Evolutionary conservation across 768 basidiomycete species (phyloP).

Genomic region (Pulveroboletus sp.): DNA sequence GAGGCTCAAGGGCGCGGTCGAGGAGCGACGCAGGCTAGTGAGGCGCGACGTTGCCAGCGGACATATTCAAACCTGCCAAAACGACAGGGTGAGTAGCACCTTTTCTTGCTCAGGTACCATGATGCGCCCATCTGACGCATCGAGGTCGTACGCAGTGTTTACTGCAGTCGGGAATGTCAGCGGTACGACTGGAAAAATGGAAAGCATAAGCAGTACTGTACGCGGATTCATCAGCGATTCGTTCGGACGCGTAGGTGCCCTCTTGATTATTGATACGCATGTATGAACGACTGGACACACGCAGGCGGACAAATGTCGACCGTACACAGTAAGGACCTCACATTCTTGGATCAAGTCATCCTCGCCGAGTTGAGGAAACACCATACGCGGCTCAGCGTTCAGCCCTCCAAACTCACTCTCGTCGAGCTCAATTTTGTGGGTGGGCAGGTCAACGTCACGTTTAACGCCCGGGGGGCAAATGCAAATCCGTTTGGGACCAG

Average conservation of each 20-base stretch:
- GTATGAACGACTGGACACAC: background rate
- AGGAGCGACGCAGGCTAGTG: conserved; percentile 18
- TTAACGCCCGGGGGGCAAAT: conserved; percentile 15
- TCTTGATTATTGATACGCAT: background rate
- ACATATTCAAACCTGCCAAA: conserved; percentile 27
- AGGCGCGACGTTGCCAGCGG: conserved; percentile 11
- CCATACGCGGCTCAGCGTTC: conserved; percentile 3
- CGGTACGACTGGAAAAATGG: conserved; percentile 25
- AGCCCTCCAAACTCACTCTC: conserved; percentile 18
- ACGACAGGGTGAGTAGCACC: conserved; percentile 12
- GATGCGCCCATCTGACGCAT: background rate
- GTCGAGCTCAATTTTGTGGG: conserved; percentile 24
- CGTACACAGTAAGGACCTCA: conserved; percentile 23
- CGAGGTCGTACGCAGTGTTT: conserved; percentile 16
- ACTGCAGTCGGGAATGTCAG: conserved; percentile 26
- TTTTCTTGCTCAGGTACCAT: background rate
- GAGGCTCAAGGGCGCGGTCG: conserved; percentile 15
- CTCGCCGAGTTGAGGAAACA: conserved; percentile 24
- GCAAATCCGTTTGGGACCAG: conserved; percentile 23
- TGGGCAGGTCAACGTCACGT: conserved; percentile 6
- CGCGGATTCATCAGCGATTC: conserved; percentile 17
- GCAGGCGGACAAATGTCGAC: conserved; percentile 22
- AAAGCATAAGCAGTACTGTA: conserved; percentile 27
- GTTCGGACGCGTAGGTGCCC: conserved; percentile 14
- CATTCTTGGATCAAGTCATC: conserved; percentile 25